These are phyloP conservation scores for Phalaenopsis equestris DNA, from an alignment of 106 monocot genomes.

Conservation along the genomic window DNA sequence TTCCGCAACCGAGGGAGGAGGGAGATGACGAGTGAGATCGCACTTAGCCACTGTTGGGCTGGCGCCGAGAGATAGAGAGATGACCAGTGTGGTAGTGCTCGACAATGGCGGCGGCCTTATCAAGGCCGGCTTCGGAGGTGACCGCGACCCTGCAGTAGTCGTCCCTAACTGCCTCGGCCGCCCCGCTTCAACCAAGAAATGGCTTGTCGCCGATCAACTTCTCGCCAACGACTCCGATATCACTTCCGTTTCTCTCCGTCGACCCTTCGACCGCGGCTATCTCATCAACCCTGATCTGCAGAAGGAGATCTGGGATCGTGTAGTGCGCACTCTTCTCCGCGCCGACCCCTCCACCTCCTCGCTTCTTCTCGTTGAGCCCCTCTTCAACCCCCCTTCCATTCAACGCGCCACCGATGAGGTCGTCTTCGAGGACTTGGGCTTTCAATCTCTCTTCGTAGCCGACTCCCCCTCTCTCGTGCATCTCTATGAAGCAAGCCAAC, in stretches of 20 bases:
- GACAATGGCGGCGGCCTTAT: conserved; percentile 92
- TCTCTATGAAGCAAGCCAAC: conserved; percentile 64
- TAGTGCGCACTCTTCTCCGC: conserved; percentile 42
- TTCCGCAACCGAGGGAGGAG: too few relatives aligned
- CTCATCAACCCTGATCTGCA: conserved; percentile 74
- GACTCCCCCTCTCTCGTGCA: conserved; percentile 85
- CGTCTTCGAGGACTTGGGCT: conserved; percentile 87
- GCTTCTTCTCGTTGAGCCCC: conserved; percentile 87
- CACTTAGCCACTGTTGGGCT: too few relatives aligned
- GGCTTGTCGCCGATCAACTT: conserved; percentile 73
- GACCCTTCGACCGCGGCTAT: conserved; percentile 92
- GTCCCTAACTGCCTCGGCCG: conserved; percentile 85
- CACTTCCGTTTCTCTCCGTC: conserved; percentile 65
- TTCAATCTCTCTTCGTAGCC: conserved; percentile 58
- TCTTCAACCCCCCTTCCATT: conserved; percentile 65
- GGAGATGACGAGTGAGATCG: background rate
- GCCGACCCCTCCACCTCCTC: conserved; percentile 44
- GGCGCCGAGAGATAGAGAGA: background rate
- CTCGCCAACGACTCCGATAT: conserved; percentile 51
- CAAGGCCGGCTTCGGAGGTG: conserved; percentile 91
- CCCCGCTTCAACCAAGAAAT: conserved; percentile 30
- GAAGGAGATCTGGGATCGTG: conserved; percentile 75
- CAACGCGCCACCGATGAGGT: conserved; percentile 82
- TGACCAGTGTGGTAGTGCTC: conserved; percentile 59
- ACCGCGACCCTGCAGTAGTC: conserved; percentile 58